Conservation (phyloP, 345 rosid species). For the Cardamine occulta region DNA sequence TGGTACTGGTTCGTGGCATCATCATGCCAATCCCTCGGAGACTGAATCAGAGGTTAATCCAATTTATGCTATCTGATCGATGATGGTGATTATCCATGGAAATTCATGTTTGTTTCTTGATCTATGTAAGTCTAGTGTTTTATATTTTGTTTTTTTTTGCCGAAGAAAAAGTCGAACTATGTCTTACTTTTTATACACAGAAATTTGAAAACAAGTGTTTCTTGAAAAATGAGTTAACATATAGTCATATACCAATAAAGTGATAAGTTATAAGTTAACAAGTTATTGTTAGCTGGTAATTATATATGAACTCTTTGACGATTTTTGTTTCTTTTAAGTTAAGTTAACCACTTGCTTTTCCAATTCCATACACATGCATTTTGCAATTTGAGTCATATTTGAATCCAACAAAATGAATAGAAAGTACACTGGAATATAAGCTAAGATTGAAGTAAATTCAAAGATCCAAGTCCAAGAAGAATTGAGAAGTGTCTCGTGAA, state of each 20-base stretch:
- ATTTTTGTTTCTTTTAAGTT: background rate
- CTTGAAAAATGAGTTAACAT: background rate
- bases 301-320: background rate
- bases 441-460: too few relatives aligned
- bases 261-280: background rate
- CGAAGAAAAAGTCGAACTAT: background rate
- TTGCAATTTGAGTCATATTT: background rate
- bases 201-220: background rate
- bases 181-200: constrained; percentile 3
- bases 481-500: background rate
- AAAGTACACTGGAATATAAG: too few relatives aligned
- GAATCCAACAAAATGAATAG: too few relatives aligned
- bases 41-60: constrained; percentile 68
- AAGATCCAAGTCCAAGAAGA: background rate
- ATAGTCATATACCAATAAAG: background rate
- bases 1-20: constrained; percentile 42
- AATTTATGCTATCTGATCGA: constrained; percentile 76
- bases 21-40: constrained; percentile 48
- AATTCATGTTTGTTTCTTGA: constrained; percentile 2
- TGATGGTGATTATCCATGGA: constrained; percentile 2
- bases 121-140: constrained; percentile 21
- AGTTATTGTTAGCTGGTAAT: background rate
- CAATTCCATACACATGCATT: background rate
- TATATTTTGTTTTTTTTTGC: background rate
- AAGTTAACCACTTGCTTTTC: background rate